Conservation (phyloP, 208 protist genomes). For the Trypanosomatidae sp. region DNA sequence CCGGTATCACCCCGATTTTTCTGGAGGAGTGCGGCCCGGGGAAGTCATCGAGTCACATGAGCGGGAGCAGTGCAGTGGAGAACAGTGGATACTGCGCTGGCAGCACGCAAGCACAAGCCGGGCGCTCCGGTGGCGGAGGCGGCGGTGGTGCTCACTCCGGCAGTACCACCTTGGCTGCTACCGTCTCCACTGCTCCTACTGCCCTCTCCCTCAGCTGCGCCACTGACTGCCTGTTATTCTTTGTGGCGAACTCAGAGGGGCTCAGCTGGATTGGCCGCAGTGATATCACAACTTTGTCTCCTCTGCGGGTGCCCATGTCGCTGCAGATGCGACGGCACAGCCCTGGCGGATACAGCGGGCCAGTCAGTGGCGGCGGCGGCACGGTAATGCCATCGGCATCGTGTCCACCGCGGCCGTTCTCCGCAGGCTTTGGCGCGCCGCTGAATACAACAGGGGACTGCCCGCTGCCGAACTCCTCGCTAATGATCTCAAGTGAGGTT, state of each 20-base stretch:
- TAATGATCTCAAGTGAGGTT: slow-evolving; percentile 8
- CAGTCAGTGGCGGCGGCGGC: neutral
- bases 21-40: slow-evolving; percentile 7
- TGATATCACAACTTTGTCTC: slow-evolving; percentile 17
- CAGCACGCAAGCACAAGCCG: neutral
- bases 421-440: slow-evolving; percentile 1
- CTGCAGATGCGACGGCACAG: slow-evolving; percentile 4
- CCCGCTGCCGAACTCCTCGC: neutral
- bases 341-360: neutral
- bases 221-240: slow-evolving; percentile 42
- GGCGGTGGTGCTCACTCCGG: neutral
- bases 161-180: neutral
- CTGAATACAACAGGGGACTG: slow-evolving; percentile 8
- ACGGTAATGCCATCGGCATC: slow-evolving; percentile 5
- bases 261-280: slow-evolving; percentile 34
- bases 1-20: neutral
- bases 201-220: slow-evolving; percentile 66
- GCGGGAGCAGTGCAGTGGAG: neutral
- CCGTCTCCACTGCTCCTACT: slow-evolving; percentile 17
- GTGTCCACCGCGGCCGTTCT: slow-evolving; percentile 12
- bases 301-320: slow-evolving; percentile 18
- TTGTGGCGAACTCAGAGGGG: slow-evolving; percentile 23
- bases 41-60: neutral
- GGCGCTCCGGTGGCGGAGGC: neutral
- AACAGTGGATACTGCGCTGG: neutral